Evolutionary conservation across 805 yeast genomes (phyloP).

Genomic region (Dipodascus geniculatus): DNA sequence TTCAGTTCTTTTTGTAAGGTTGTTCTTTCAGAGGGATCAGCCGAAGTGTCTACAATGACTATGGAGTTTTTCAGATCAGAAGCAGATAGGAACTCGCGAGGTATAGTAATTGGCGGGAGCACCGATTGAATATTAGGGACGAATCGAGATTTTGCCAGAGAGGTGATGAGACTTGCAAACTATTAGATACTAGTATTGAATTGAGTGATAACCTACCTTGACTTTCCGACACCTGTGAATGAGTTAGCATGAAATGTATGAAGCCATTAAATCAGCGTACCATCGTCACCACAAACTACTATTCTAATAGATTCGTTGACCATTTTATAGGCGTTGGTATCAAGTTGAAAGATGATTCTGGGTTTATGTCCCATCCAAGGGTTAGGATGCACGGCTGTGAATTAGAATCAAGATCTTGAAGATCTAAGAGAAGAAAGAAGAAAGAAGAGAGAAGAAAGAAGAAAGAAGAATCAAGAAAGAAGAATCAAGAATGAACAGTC

Average conservation of each 20-base stretch:
- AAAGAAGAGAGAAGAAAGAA: no score
- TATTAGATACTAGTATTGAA: no score
- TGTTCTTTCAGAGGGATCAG: conserved; percentile 42
- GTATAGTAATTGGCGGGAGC: conserved; percentile 75
- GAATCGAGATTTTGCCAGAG: conserved; percentile 72
- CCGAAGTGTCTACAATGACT: conserved; percentile 67
- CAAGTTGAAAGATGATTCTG: no score
- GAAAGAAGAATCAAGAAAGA: no score
- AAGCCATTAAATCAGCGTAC: conserved; percentile 22
- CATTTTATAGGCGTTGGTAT: no score
- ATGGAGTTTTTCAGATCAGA: conserved; percentile 54
- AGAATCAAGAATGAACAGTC: no score
- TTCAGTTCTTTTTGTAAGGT: conserved; percentile 62
- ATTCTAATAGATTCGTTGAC: conserved; percentile 40
- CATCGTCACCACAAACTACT: conserved; percentile 90
- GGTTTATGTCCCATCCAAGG: no score
- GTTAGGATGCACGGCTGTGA: not conserved
- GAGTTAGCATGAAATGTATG: not conserved
- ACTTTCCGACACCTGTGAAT: conserved; percentile 57
- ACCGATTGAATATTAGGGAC: conserved; percentile 68
- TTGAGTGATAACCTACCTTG: conserved; percentile 29
- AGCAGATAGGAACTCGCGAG: conserved; percentile 53
- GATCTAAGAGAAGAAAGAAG: not conserved
- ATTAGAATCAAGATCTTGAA: no score
- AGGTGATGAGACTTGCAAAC: conserved; percentile 47